Conservation (phyloP, 2,329 filamentous ascomycete species). For the Trichophyton simii region DNA sequence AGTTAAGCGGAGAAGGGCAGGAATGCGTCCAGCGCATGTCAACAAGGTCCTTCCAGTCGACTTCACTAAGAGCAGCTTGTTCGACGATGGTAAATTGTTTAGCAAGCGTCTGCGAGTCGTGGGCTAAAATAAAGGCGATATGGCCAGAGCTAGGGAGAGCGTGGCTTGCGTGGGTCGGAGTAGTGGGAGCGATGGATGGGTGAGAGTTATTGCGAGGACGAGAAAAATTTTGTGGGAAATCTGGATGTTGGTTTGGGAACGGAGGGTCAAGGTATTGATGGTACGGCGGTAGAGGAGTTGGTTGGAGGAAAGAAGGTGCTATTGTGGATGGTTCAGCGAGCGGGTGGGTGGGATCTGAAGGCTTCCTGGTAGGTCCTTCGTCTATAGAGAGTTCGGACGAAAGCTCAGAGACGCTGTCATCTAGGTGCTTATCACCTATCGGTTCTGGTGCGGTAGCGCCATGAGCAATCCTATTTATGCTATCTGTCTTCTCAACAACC, state of each 20-base stretch:
- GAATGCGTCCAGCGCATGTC: conserved; percentile 50
- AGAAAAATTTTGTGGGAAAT: conserved; percentile 23
- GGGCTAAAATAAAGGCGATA: conserved; percentile 51
- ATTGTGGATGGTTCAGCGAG: conserved; percentile 27
- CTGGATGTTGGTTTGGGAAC: conserved; percentile 32
- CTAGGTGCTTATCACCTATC: conserved; percentile 28
- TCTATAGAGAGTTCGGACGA: conserved; percentile 42
- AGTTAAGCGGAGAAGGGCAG: conserved; percentile 41
- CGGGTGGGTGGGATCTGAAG: conserved; percentile 24
- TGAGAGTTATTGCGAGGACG: conserved; percentile 14
- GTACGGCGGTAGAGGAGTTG: not conserved
- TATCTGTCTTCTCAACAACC: conserved; percentile 40
- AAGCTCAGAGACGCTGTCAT: conserved; percentile 43
- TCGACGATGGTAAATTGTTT: conserved; percentile 54
- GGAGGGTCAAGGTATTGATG: conserved; percentile 15
- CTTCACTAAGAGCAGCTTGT: conserved; percentile 52
- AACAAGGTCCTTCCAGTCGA: conserved; percentile 55
- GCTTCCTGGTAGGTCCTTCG: conserved; percentile 6
- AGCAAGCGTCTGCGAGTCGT: conserved; percentile 47
- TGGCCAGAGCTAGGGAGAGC: conserved; percentile 25
- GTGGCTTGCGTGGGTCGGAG: not conserved
- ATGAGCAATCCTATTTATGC: conserved; percentile 36
- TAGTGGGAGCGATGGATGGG: not conserved
- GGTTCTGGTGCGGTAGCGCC: conserved; percentile 30
- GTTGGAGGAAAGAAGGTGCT: not conserved